Conservation (phyloP, 106 monocot species). For the Cymbidium sinense region DNA sequence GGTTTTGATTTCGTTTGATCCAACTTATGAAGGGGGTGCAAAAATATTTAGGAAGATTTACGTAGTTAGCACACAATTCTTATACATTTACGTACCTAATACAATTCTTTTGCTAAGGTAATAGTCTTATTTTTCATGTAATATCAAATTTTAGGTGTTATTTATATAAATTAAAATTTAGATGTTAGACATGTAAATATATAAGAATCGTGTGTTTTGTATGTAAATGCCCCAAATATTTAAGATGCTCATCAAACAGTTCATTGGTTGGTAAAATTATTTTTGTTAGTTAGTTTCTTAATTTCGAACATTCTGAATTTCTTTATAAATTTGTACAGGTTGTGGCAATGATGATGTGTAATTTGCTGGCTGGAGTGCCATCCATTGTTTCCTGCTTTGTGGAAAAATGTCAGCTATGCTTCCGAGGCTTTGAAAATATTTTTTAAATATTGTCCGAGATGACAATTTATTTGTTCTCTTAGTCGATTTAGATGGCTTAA, state of each 20-base stretch:
- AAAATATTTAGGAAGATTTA: too few relatives aligned
- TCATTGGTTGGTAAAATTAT: neutral
- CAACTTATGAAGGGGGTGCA: too few relatives aligned
- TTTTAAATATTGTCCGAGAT: neutral
- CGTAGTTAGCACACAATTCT: too few relatives aligned
- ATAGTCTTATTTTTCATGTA: neutral
- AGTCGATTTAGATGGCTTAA: neutral
- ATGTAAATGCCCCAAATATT: too few relatives aligned
- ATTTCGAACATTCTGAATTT: neutral
- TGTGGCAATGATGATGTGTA: neutral
- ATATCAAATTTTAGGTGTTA: neutral
- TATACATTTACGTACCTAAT: too few relatives aligned
- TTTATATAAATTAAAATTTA: too few relatives aligned
- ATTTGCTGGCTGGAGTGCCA: neutral
- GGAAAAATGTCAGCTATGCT: constrained; percentile 6
- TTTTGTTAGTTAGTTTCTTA: neutral
- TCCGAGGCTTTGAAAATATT: neutral
- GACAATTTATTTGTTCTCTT: neutral
- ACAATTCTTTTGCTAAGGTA: too few relatives aligned
- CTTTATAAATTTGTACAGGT: neutral
- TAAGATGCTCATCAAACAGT: too few relatives aligned
- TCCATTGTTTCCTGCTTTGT: neutral
- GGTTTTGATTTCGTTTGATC: neutral
- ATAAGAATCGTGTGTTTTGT: too few relatives aligned
- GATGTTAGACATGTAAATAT: too few relatives aligned